phyloP scores from a whole-genome alignment of 257 asterid genomes.

The Ajuga chamaepitys region DNA sequence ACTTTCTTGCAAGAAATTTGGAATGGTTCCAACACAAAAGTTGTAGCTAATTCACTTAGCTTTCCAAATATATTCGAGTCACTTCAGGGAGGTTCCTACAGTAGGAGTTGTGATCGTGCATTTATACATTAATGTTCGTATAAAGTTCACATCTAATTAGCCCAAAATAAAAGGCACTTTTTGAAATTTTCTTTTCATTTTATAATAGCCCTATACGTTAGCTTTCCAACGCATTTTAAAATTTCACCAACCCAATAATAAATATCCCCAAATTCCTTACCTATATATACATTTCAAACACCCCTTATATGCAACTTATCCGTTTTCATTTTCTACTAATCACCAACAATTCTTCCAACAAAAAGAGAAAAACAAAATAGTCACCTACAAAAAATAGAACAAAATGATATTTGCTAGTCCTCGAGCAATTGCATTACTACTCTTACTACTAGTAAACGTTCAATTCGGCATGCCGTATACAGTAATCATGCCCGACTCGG shows the following conservation, averaged over 20 bases:
- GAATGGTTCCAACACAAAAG: no score
- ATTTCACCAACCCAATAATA: slow-evolving; percentile 23
- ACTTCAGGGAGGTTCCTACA: no score
- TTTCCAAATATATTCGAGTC: no score
- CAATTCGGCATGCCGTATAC: slow-evolving; percentile 26
- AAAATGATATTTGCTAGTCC: slow-evolving; percentile 21
- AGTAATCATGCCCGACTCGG: slow-evolving; percentile 47
- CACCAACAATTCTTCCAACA: not conserved
- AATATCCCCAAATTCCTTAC: not conserved
- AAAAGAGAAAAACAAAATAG: not conserved
- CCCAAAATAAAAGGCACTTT: no score
- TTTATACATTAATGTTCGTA: no score
- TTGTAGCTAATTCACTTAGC: no score
- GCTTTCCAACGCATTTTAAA: slow-evolving; percentile 33
- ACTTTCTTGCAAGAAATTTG: no score
- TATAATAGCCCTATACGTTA: no score
- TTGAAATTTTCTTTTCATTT: no score
- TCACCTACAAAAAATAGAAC: not conserved
- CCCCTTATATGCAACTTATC: not conserved
- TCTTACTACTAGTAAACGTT: slow-evolving; percentile 16
- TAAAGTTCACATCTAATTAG: no score
- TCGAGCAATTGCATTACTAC: slow-evolving; percentile 2
- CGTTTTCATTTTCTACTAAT: not conserved
- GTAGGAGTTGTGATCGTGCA: no score
- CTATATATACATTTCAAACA: slow-evolving; percentile 13